Percentiles rank a stretch among this genome's conserved stretches.
phyloP scores from a whole-genome alignment of 1,284 basidiomycete genomes.

The Nidula niveotomentosa region DNA sequence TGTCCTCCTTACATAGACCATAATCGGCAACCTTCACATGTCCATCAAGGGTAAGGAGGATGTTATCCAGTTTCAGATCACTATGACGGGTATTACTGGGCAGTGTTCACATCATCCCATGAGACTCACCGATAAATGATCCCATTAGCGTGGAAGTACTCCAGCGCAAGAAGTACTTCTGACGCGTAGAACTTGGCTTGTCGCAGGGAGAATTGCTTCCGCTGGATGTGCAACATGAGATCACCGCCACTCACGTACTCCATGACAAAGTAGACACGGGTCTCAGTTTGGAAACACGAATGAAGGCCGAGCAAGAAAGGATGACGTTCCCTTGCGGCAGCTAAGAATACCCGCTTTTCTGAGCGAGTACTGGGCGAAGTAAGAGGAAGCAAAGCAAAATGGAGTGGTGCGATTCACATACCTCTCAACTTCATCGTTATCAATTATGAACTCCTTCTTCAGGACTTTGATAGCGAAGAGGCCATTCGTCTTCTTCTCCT shows the following conservation, averaged over 20 bases:
- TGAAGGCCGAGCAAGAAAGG: slow-evolving; percentile 97
- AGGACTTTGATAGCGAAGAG: slow-evolving; percentile 99
- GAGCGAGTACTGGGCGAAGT: slow-evolving; percentile 81
- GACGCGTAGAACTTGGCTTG: slow-evolving; percentile 99
- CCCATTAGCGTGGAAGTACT: slow-evolving; percentile 98
- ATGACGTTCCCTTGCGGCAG: slow-evolving; percentile 95
- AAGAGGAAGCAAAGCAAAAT: slow-evolving; percentile 5
- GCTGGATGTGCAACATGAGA: slow-evolving; percentile 91
- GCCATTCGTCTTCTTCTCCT: slow-evolving; percentile 90
- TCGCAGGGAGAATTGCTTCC: slow-evolving; percentile 91
- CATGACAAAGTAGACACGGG: slow-evolving; percentile 93
- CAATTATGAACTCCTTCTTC: slow-evolving; percentile 99
- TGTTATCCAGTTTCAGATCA: slow-evolving; percentile 98
- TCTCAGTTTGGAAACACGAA: slow-evolving; percentile 99
- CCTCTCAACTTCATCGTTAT: slow-evolving; percentile 99
- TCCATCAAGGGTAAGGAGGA: slow-evolving; percentile 94
- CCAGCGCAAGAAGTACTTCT: slow-evolving; percentile 95
- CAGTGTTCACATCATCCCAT: too few relatives aligned
- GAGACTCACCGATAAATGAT: slow-evolving; percentile 89
- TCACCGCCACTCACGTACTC: slow-evolving; percentile 97
- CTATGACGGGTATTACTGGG: too few relatives aligned
- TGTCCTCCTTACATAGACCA: slow-evolving; percentile 98
- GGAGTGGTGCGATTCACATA: slow-evolving; percentile 29
- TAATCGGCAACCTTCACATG: slow-evolving; percentile 99
- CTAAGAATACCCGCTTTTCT: slow-evolving; percentile 97